Base-by-base conservation (phyloP, 768 basidiomycete genomes). In the Mycena galopus region DNA sequence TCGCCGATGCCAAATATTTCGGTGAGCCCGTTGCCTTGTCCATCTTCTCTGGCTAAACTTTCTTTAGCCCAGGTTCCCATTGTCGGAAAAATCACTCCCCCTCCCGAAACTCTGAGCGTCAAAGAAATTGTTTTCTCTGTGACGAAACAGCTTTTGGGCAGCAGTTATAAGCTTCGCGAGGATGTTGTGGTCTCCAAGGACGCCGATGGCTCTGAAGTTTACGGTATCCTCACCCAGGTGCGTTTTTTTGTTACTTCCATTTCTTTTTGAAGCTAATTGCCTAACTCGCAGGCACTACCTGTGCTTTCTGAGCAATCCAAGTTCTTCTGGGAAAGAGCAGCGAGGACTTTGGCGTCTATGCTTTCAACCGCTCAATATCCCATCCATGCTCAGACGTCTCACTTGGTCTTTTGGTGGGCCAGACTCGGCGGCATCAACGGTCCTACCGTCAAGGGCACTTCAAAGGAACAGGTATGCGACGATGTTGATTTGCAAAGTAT, bases 341-440 rank as follows among this genome's bases (percentile, higher is more conserved):
- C 65, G n/a, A 67, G 64, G 56, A 39, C 64, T 2, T 57, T 75
- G 23, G 74, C 63, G 10, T 75, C 74, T 12, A 66, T 68, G 67
- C 74, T 75, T 29, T 62, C 71, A 3, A 72, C 74, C 23, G 74
- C 74, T 12, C 69, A 75, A 53, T 75, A 75, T 25, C 74, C 74
- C 11, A 57, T 75, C 32, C 74, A 71, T 17, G 47, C 74, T 14
- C 74, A 75, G 47, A 69, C 71, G 10, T 72, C 69, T 47, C 74
- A 75, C 61, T 63, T 75, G 35, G 33, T 75, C 29, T 73, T 73
- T 27, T 73, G 72, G 75, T 76, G 75, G 75, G 75, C 75, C 29
- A 59, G 72, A 19, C 72, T 75, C 39, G 74, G 74, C 21, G 74
- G 74, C 23, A 44, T 75, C 50, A 75, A 72, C 44, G 74, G 74